Percentiles rank a stretch among this genome's conserved stretches.
Evolutionary conservation across 1,139 yeast genomes (phyloP).

Genomic region (Debaryomycetaceae sp.): DNA sequence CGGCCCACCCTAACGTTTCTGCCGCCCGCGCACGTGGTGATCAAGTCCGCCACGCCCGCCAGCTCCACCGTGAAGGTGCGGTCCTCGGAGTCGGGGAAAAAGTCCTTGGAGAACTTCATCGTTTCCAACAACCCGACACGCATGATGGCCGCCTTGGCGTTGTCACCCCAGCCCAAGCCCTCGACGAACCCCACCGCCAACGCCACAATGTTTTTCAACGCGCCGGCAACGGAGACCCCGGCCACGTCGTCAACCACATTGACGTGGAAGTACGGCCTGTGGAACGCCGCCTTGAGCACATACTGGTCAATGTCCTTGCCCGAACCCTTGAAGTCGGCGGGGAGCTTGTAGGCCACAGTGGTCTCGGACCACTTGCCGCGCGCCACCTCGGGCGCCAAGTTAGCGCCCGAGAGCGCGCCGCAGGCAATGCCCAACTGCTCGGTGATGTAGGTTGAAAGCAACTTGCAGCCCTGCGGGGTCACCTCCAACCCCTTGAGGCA

Average conservation of each 20-base stretch:
- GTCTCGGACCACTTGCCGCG: slow-evolving; percentile 48
- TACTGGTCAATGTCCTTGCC: slow-evolving; percentile 41
- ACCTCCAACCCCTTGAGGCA: slow-evolving; percentile 49
- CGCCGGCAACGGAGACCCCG: slow-evolving; percentile 49
- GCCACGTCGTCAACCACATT: slow-evolving; percentile 45
- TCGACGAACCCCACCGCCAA: slow-evolving; percentile 47
- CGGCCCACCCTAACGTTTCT: slow-evolving; percentile 47
- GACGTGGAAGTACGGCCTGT: slow-evolving; percentile 46
- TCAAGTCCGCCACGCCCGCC: slow-evolving; percentile 51
- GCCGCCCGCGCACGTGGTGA: slow-evolving; percentile 48
- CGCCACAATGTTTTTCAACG: slow-evolving; percentile 45
- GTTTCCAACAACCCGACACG: slow-evolving; percentile 43
- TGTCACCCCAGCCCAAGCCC: slow-evolving; percentile 50
- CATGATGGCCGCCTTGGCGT: slow-evolving; percentile 49
- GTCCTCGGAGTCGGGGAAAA: slow-evolving; percentile 38
- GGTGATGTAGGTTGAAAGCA: slow-evolving; percentile 39
- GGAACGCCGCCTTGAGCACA: slow-evolving; percentile 42
- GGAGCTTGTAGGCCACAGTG: slow-evolving; percentile 41
- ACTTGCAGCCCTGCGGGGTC: slow-evolving; percentile 40
- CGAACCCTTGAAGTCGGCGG: slow-evolving; percentile 36
- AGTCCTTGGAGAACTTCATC: slow-evolving; percentile 36
- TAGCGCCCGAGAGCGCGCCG: slow-evolving; percentile 48
- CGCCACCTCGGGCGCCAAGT: slow-evolving; percentile 47
- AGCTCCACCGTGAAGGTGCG: slow-evolving; percentile 42
- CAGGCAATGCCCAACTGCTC: slow-evolving; percentile 41